Evolutionary conservation across 257 asterid genomes (phyloP), one percentile per base, ranked within the genome.

Genomic region (Scutellaria barbata): DNA sequence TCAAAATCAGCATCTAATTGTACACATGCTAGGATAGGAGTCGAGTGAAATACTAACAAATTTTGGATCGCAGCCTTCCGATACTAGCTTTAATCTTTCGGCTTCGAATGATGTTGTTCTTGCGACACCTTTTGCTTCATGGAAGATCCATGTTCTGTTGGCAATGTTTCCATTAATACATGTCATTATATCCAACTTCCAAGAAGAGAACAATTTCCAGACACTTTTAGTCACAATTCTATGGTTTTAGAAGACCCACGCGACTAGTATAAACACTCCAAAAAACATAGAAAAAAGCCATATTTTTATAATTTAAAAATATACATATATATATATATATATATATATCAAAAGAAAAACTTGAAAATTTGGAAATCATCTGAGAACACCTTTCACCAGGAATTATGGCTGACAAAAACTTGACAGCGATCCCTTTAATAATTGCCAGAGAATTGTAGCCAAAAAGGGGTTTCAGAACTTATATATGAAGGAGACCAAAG

Each of bases 31-130:
- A 17, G 68, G 40, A 30, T 30, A 30, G 35, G 5, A 30, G 2
- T 61, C 69, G 51, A 35, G 35, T 7, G 54, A 69, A 50, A 51
- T 52, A 84, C 98, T 88, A 84, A 92, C 98, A 74, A 82, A 72
- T 53, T 68, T 84, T 51, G 92, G 90, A 80, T 78, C 82, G 71
- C 96, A 92, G 42, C 87, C 87, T 80, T 90, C 98, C 42, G 97
- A 86, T 73, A 87, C 85, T 69, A 90, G 82, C 63, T 84, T 92
- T 63, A 92, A 75, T 51, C 78, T 76, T 73, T 82, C 96, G 16
- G 89, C 84, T 77, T 92, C 98, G 37, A 76, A 84, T 5, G 89
- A 62, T 37, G 95, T 80, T 60, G 89, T 87, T 81, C 87, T 82
- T 40, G 89, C 42, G 51, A 89, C 77, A 11, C 91, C 92, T 82